Conservation (phyloP, 2,329 filamentous ascomycete genomes). For the Cadophora malorum region DNA sequence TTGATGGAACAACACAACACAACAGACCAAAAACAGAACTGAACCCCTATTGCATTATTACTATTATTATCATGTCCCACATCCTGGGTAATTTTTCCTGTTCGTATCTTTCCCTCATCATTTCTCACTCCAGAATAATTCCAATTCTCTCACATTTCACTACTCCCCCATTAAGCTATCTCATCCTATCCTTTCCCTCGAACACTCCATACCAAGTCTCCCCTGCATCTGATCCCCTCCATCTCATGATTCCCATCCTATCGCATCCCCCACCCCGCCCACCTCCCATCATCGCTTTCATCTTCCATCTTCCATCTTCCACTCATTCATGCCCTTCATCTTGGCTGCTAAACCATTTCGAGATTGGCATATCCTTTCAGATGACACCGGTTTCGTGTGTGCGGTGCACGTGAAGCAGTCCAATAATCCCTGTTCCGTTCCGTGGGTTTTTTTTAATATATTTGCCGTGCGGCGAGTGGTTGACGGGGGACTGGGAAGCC, state of each 20-base stretch:
- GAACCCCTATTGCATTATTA: neutral
- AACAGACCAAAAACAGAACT: neutral
- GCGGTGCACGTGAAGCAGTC: neutral
- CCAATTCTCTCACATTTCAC: neutral
- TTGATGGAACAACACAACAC: neutral
- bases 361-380: neutral
- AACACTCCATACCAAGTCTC: neutral
- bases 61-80: neutral
- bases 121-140: neutral
- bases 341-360: neutral
- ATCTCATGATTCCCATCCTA: neutral
- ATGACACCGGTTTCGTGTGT: slow-evolving; percentile 1
- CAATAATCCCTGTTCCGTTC: neutral
- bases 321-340: neutral
- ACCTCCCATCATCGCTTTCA: neutral
- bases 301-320: neutral
- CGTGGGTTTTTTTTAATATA: neutral
- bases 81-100: slow-evolving; percentile 1
- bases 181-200: neutral
- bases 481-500: neutral
- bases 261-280: neutral
- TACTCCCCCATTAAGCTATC: neutral
- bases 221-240: neutral
- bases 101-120: neutral
- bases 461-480: slow-evolving; percentile 9